Evolutionary conservation across 176 grass and related monocot genomes (phyloP).

Genomic region (Canna indica): DNA sequence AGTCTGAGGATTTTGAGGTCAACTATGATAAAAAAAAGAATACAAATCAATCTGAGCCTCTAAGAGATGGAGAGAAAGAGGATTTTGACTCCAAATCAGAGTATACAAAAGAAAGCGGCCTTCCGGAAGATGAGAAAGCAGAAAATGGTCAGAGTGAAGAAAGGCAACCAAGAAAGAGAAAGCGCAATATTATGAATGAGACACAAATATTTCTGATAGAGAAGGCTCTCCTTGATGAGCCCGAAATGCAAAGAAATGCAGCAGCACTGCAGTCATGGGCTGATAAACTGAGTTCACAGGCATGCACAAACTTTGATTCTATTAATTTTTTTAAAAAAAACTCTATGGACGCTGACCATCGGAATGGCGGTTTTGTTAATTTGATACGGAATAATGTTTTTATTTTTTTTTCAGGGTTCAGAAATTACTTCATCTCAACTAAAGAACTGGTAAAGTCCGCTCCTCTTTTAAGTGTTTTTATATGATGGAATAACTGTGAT

Average conservation of each 20-base stretch:
- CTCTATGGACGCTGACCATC: too few relatives aligned
- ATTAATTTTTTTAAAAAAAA: not conserved
- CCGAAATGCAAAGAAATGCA: conserved; percentile 87
- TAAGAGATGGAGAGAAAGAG: conserved; percentile 16
- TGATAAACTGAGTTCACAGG: conserved; percentile 51
- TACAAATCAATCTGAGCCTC: conserved; percentile 13
- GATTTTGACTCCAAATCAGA: conserved; percentile 26
- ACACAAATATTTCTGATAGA: conserved; percentile 65
- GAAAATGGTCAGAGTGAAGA: conserved; percentile 47
- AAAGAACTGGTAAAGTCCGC: conserved; percentile 72
- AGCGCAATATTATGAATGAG: conserved; percentile 83
- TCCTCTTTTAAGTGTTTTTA: not conserved
- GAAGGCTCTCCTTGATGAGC: conserved; percentile 71
- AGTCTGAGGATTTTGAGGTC: conserved; percentile 8
- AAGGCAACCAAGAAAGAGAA: conserved; percentile 77
- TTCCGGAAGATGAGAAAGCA: conserved; percentile 58
- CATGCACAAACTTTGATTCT: conserved; percentile 29
- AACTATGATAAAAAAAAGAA: conserved; percentile 11
- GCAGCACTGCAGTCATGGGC: conserved; percentile 61
- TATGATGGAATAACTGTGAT: conserved; percentile 1
- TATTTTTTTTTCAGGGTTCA: conserved; percentile 51
- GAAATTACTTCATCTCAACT: conserved; percentile 92
- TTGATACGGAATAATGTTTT: conserved; percentile 23
- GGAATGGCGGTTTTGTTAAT: too few relatives aligned
- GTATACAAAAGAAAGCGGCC: conserved; percentile 44